A percentile compares a stretch with the other conserved stretches of the same genome.
Conservation (phyloP, 139 green algal genomes). For the Chlamydomonas asymmetrica region DNA sequence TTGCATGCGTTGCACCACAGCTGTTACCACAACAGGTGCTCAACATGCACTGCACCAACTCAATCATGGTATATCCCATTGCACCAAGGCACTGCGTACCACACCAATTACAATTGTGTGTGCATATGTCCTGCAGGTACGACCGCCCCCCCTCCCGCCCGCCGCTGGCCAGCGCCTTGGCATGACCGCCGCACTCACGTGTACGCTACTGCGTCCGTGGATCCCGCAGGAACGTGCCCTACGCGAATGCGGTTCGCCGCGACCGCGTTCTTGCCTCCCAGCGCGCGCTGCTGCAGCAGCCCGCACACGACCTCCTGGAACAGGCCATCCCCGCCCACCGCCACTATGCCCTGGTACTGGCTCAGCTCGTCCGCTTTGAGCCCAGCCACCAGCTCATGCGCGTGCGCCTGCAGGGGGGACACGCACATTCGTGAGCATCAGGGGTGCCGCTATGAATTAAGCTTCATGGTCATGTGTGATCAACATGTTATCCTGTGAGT, state of each 20-base stretch:
- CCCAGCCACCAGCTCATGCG: constrained; percentile 41
- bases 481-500: not conserved
- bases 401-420: constrained; percentile 53
- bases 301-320: constrained; percentile 88
- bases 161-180: too few species aligned
- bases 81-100: too few species aligned
- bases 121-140: too few species aligned
- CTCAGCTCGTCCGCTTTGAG: constrained; percentile 59
- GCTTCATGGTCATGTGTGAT: not conserved
- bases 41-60: too few species aligned
- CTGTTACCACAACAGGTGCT: too few species aligned
- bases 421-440: not conserved
- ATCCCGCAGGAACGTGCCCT: constrained; percentile 82
- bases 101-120: too few species aligned
- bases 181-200: constrained; percentile 43
- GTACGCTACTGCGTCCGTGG: constrained; percentile 85
- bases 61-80: too few species aligned
- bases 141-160: too few species aligned
- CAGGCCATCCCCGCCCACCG: constrained; percentile 80
- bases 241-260: constrained; percentile 60
- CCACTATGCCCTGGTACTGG: constrained; percentile 53
- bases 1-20: too few species aligned
- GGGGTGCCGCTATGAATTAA: not conserved
- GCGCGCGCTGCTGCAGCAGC: constrained; percentile 54
- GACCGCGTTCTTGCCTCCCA: not conserved